Evolutionary conservation across 805 yeast genomes (phyloP).

Genomic region (Candida silvicultrix): DNA sequence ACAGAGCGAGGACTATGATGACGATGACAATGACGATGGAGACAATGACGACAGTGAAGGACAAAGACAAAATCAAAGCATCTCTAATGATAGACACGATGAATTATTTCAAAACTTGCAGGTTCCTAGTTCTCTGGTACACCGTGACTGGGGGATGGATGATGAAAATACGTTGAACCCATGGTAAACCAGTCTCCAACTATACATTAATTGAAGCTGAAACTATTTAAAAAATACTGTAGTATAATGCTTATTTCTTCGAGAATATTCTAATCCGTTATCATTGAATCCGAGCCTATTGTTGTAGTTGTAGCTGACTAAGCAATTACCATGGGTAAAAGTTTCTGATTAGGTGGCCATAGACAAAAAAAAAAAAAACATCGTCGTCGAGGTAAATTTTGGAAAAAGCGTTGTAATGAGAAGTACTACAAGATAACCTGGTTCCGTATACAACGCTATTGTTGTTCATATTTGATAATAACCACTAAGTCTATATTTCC

Average conservation of each 20-base stretch:
- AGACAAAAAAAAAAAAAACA: neutral
- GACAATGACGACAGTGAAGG: neutral
- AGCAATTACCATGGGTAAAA: neutral
- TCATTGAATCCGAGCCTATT: neutral
- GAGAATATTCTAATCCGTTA: neutral
- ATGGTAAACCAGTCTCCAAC: slow-evolving; percentile 33
- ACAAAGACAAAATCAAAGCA: slow-evolving; percentile 1
- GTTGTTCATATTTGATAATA: neutral
- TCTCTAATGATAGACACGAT: slow-evolving; percentile 30
- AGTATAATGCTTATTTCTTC: neutral
- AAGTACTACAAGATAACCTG: too few relatives aligned
- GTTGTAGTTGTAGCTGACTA: neutral
- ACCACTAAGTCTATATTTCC: neutral
- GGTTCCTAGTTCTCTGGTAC: slow-evolving; percentile 43
- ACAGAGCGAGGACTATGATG: slow-evolving; percentile 8
- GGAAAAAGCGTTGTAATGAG: neutral
- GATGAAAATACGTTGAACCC: slow-evolving; percentile 60
- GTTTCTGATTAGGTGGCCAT: neutral
- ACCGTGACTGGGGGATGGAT: slow-evolving; percentile 45
- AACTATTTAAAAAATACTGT: too few relatives aligned
- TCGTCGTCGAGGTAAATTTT: neutral
- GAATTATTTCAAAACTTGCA: slow-evolving; percentile 43
- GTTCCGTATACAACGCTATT: neutral
- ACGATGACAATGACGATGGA: slow-evolving; percentile 7
- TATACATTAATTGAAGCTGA: too few relatives aligned